phyloP scores from a whole-genome alignment of 176 grass and related monocot genomes.

The Aechmea fasciata region DNA sequence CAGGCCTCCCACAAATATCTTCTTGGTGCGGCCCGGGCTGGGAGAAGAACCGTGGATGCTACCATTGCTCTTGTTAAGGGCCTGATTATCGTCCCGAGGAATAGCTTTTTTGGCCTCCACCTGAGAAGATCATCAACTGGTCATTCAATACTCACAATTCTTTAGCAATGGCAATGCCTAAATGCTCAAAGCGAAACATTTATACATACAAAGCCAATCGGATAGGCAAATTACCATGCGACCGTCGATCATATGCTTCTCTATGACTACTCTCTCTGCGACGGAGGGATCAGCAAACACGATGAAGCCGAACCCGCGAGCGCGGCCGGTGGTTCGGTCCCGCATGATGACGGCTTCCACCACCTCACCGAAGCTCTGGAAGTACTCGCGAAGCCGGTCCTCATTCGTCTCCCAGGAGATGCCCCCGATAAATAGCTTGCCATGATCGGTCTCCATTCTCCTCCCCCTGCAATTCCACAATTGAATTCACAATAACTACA shows the following conservation, averaged over 20 bases:
- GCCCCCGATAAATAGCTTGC: constrained; percentile 93
- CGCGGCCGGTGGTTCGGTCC: constrained; percentile 81
- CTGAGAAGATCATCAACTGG: constrained; percentile 24
- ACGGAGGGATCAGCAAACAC: constrained; percentile 57
- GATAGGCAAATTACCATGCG: constrained; percentile 55
- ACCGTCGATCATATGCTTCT: constrained; percentile 93
- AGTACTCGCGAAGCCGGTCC: constrained; percentile 81
- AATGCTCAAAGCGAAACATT: not conserved
- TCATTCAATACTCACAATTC: not conserved
- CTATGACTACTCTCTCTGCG: constrained; percentile 66
- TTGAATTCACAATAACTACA: constrained; percentile 34
- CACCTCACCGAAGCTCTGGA: constrained; percentile 72
- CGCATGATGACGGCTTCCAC: constrained; percentile 92
- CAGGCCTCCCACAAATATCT: constrained; percentile 94
- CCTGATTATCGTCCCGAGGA: constrained; percentile 77
- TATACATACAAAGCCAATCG: not conserved
- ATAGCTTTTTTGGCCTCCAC: constrained; percentile 95
- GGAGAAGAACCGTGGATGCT: constrained; percentile 56
- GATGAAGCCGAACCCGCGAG: constrained; percentile 84
- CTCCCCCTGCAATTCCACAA: constrained; percentile 53
- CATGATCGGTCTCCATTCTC: constrained; percentile 72
- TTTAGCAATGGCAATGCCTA: not conserved
- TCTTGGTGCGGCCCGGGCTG: constrained; percentile 65
- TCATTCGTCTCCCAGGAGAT: constrained; percentile 99
- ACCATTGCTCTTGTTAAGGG: constrained; percentile 53